Evolutionary conservation across 331 rosid species (phyloP).

Genomic region (Quercus phellos): DNA sequence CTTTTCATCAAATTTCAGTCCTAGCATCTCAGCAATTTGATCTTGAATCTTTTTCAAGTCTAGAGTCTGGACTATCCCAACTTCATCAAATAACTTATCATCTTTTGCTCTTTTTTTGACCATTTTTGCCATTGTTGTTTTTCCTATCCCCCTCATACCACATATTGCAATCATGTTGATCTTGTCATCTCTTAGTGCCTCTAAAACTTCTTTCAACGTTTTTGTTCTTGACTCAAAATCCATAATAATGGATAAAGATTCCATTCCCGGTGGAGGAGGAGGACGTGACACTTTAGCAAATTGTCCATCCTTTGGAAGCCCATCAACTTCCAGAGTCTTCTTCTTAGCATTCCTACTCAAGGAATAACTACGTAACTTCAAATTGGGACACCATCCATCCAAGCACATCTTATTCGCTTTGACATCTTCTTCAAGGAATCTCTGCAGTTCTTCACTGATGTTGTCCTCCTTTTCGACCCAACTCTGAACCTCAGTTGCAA

Average conservation of each 20-base stretch:
- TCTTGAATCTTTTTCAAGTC: too few relatives aligned
- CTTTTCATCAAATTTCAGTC: too few relatives aligned
- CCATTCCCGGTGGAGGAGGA: background rate
- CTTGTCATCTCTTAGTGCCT: conserved; percentile 22
- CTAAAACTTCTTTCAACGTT: conserved; percentile 5
- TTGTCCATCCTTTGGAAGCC: background rate
- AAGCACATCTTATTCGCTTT: background rate
- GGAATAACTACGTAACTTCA: background rate
- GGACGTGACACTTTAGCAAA: background rate
- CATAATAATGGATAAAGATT: background rate
- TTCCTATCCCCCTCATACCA: background rate
- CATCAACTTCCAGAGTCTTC: background rate
- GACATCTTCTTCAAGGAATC: background rate
- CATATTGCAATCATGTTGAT: background rate
- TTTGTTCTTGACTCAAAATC: conserved; percentile 3
- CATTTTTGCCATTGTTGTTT: background rate
- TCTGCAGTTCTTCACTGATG: too few relatives aligned
- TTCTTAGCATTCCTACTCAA: conserved; percentile 4
- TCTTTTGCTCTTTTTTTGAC: background rate
- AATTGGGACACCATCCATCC: background rate
- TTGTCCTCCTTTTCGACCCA: too few relatives aligned
- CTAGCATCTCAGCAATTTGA: too few relatives aligned
- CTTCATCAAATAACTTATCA: too few relatives aligned
- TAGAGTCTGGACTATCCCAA: too few relatives aligned
- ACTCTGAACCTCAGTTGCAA: too few relatives aligned